Base-by-base conservation (phyloP, 1,284 basidiomycete species). In the Somion occarium region DNA sequence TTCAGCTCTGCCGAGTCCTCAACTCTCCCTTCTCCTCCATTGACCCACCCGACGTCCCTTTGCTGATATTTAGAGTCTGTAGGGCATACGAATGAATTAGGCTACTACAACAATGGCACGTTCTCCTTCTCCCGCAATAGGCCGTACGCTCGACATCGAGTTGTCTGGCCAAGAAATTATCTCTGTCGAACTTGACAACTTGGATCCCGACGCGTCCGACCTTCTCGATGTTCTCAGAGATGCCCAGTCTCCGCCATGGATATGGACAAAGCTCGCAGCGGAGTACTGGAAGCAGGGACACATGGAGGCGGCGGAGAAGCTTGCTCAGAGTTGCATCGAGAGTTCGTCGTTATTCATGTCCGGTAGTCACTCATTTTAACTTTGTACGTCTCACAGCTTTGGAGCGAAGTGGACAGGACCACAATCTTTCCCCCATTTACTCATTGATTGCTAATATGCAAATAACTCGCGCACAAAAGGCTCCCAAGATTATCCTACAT, bases 361-460 rank as follows among this genome's bases (percentile, higher is more conserved):
- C 24, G n/a, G n/a, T n/a, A n/a, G 12, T 20, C 24, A 44, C 2
- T 37, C 49, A 12, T 44, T 27, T 20, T 39, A 47, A 37, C 23
- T 48, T 25, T 15, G 30, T 15, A 34, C 30, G 30, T 22, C 4
- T 22, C 2, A 43, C 46, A 86, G 85, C 78, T n/a, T 78, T 83
- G 53, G 73, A 76, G 41, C 67, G 70, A 7, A 79, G 78, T 52
- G 77, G 73, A 11, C 69, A 70, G 12, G 64, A 67, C 2, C 63
- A 72, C 15, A 73, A 76, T 0, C 66, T 82, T 48, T 78, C 76
- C 20, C 85, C 89, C 5, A 76, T 94, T 48, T 85, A 90, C 57
- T 80, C 87, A 19, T 75, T 96, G 52, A 74, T 92, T 20, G 92
- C 91, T 1, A 93, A 93, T 66, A 79, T 95, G 44, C 80, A 88